phyloP scores from a whole-genome alignment of 306 rosid species.

The Rubus parviflorus region DNA sequence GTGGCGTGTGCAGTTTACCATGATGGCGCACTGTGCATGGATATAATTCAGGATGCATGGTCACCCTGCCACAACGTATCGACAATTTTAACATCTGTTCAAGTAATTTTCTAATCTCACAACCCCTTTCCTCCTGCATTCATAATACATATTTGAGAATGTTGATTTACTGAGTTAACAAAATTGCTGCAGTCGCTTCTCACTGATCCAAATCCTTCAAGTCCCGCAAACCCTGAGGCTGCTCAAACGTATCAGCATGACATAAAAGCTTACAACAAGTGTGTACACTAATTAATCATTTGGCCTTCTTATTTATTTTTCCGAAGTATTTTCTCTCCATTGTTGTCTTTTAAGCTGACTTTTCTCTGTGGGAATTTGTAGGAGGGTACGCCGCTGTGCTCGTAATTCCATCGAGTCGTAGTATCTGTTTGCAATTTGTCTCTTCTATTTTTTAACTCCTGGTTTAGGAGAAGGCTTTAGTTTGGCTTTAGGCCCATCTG shows the following conservation, averaged over 20 bases:
- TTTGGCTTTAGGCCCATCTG: not conserved
- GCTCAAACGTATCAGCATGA: conserved; percentile 36
- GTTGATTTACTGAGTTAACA: not conserved
- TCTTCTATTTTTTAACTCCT: not conserved
- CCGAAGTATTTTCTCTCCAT: not conserved
- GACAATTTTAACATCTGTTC: conserved; percentile 37
- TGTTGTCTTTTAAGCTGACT: not conserved
- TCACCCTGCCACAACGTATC: conserved; percentile 39
- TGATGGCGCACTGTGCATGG: conserved; percentile 37
- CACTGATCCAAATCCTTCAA: conserved; percentile 35
- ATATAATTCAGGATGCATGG: conserved; percentile 41
- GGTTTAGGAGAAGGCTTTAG: not conserved
- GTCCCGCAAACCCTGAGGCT: conserved; percentile 38
- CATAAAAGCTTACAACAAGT: conserved; percentile 36
- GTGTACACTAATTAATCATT: not conserved
- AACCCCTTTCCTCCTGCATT: not conserved
- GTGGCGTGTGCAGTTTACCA: conserved; percentile 25
- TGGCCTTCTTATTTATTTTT: not conserved
- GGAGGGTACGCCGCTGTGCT: conserved; percentile 38
- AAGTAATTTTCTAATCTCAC: conserved; percentile 17
- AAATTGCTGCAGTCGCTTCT: conserved; percentile 32
- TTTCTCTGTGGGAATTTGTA: conserved; percentile 12
- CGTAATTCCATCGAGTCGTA: conserved; percentile 32
- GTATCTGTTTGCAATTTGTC: conserved; percentile 5
- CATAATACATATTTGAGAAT: not conserved